Base-by-base conservation (phyloP, 163 green algal genomes). In the Prototheca stagnorum region DNA sequence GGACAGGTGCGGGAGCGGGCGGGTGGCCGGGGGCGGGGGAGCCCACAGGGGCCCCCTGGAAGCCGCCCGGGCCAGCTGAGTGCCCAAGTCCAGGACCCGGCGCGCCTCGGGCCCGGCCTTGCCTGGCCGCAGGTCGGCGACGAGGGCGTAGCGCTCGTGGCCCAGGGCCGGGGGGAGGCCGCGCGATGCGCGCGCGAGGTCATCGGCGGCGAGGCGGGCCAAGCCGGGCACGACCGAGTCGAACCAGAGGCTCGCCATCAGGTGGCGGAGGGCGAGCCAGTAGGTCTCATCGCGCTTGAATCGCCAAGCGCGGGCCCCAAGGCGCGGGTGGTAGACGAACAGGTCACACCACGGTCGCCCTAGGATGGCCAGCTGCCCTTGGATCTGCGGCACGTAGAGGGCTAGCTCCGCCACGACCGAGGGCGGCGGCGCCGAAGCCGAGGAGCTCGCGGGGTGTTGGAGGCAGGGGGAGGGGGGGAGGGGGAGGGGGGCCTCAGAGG, bases 341-440 rank as follows among this genome's bases (percentile, higher is more conserved):
- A 83, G 53, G 46, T 79, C 56, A 44, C 59, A 74, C 65, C 64
- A 83, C 47, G 79, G 59, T 2, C 71, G 53, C 51, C 81, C 67
- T 40, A 86, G 78, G 6, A 86, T 64, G 29, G 78, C 70, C 77
- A 86, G 80, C 37, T 82, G 63, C 15, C 77, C 75, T 43, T 85
- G 75, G 4, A 82, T 51, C 64, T 82, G 72, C 11, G 77, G 71
- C 66, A 86, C 77, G 66, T 86, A 83, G 51, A 84, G 83, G 61
- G n/a, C n/a, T n/a, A n/a, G n/a, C n/a, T 58, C 79, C 20, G 59
- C 72, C 15, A 66, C 47, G 12, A 45, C 44, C 24, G 43, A 33
- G 16, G 56, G 70, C 19, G 74, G 74, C 40, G 45, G 45, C 14
- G 61, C 68, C 17, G n/a, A 15, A 16, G 62, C 35, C 5, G 76